A percentile compares a stretch with the other conserved stretches of the same genome.
Conservation (phyloP, 768 basidiomycete genomes). For the Lactarius indigo region DNA sequence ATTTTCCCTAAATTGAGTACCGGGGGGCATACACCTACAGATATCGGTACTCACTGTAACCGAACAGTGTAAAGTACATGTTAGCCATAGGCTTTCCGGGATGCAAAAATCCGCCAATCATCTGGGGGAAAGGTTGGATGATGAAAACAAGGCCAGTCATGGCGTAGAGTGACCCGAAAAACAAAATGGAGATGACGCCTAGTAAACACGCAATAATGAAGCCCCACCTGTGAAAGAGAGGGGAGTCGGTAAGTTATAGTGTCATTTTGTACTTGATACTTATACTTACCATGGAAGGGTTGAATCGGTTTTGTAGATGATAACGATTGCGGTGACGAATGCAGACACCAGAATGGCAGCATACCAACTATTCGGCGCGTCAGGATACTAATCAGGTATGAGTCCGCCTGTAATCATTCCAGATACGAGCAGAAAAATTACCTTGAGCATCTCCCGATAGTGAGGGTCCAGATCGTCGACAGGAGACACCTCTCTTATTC, state of each 20-base stretch:
- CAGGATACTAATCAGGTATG: constrained; percentile 31
- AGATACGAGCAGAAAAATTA: constrained; percentile 18
- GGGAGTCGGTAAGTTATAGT: background rate
- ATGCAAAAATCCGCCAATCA: constrained; percentile 37
- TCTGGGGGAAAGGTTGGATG: constrained; percentile 51
- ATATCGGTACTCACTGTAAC: constrained; percentile 37
- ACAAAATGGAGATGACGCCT: constrained; percentile 43
- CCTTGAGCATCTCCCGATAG: constrained; percentile 51
- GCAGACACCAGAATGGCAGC: constrained; percentile 25
- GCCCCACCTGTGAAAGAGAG: constrained; percentile 38
- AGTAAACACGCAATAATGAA: constrained; percentile 43
- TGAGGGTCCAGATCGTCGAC: constrained; percentile 44
- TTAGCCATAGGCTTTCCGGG: constrained; percentile 35
- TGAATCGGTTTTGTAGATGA: constrained; percentile 46
- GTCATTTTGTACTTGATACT: no score
- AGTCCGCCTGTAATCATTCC: background rate
- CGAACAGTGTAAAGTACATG: constrained; percentile 44
- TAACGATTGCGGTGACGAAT: constrained; percentile 38
- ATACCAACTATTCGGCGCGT: constrained; percentile 37
- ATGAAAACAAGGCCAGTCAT: constrained; percentile 45
- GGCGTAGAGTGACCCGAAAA: constrained; percentile 44
- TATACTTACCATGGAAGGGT: constrained; percentile 43
- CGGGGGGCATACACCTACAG: background rate
- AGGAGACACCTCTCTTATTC: constrained; percentile 31
- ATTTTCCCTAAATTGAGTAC: background rate